Base-by-base conservation (phyloP, 2,329 filamentous ascomycete genomes). In the Colletotrichum sansevieriae region DNA sequence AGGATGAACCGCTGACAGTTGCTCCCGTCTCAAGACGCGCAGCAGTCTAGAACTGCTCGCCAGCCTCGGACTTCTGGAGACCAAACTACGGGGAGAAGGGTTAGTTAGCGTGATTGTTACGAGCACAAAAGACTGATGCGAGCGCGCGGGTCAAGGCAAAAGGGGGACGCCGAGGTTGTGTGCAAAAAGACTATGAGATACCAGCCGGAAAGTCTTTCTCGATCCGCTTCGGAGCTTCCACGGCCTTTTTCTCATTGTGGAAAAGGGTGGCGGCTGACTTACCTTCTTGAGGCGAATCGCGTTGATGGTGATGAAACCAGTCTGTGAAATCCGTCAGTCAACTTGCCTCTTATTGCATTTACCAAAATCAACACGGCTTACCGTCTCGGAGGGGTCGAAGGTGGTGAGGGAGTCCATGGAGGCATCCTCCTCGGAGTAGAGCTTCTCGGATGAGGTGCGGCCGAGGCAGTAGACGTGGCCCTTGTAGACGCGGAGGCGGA, bases 251-350 rank as follows among this genome's bases (percentile, higher is more conserved):
- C 29, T 29, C 29, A 29, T 9, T 8, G 29, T 29, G 29, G 7
- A 8, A 29, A 29, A 29, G 25, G 25, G 25, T 1, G 29, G 29
- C 29, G 29, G 29, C 29, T 9, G 29, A 39, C 65, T n/a, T 70
- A 61, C 65, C 74, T 81, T 90, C 80, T 89, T 82, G 57, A 91
- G 81, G 51, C 88, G 84, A 72, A 92, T 91, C 71, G 88, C 88
- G 75, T 95, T 85, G 74, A 94, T 90, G 62, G 85, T 85, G 76
- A 95, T 89, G 76, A 91, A 90, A 25, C 85, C 85, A 12, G 76
- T 51, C 54, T 67, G 7, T 9, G 29, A 12, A 12, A 10, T 22
- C 20, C 12, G 6, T 65, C 8, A 59, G 37, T 11, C 4, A 35
- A 9, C 6, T 8, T 11, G 13, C 2, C 1, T 10, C 6, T 6